Percentiles rank a stretch among this genome's conserved stretches.
phyloP scores from a whole-genome alignment of 352 stramenopile species.

The Phytophthora nicotianae region DNA sequence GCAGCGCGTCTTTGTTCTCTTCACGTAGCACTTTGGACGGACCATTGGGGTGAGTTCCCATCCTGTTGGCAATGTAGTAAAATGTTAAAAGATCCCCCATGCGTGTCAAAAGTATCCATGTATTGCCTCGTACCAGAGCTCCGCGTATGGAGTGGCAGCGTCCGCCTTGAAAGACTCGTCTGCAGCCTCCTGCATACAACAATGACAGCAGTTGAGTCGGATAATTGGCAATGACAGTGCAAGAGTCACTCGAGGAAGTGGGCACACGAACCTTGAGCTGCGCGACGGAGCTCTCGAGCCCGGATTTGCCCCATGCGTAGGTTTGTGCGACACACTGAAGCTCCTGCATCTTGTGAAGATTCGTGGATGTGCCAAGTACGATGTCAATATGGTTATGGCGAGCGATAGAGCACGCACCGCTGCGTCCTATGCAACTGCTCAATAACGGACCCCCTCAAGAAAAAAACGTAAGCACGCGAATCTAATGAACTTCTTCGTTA shows the following conservation, averaged over 20 bases:
- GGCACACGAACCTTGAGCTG: conserved; percentile 75
- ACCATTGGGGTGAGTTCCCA: conserved; percentile 95
- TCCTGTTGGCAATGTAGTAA: conserved; percentile 56
- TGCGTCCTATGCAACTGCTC: conserved; percentile 25
- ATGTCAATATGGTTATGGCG: conserved; percentile 22
- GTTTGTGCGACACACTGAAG: conserved; percentile 87
- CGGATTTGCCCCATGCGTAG: conserved; percentile 92
- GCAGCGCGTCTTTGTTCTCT: conserved; percentile 38
- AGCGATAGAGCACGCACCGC: conserved; percentile 5
- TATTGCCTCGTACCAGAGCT: conserved; percentile 75
- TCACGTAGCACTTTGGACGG: conserved; percentile 78
- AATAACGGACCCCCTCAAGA: conserved; percentile 25
- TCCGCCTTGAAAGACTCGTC: conserved; percentile 57
- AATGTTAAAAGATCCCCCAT: conserved; percentile 8
- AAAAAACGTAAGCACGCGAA: conserved; percentile 23
- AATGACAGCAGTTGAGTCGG: conserved; percentile 8
- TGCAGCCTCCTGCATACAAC: conserved; percentile 42
- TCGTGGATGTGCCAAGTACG: conserved; percentile 1
- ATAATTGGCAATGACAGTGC: background rate
- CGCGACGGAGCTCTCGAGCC: conserved; percentile 82
- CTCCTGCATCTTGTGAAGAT: conserved; percentile 54
- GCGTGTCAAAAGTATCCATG: conserved; percentile 14
- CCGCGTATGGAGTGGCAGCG: conserved; percentile 68
- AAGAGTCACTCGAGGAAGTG: background rate
- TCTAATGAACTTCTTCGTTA: conserved; percentile 3